These are phyloP conservation scores for Sporothrix brasiliensis DNA, from an alignment of 2,329 filamentous ascomycete species.

Conservation along the genomic window DNA sequence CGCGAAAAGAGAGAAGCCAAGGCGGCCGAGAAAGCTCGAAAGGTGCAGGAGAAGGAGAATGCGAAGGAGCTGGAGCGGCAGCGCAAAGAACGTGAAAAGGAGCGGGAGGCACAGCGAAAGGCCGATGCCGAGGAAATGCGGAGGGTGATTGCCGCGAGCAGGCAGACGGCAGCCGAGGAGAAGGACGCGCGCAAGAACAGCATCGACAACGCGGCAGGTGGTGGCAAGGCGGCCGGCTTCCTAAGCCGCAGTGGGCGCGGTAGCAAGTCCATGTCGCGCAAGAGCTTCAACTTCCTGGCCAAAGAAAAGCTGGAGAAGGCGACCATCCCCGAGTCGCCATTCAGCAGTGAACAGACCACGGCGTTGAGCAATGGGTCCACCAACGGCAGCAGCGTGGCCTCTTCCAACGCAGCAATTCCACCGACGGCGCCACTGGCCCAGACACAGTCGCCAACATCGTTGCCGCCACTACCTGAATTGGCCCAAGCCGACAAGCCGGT, in stretches of 20 bases:
- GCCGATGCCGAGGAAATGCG: slow-evolving; percentile 65
- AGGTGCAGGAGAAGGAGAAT: slow-evolving; percentile 52
- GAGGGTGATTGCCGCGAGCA: slow-evolving; percentile 67
- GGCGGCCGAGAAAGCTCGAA: slow-evolving; percentile 54
- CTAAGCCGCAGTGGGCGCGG: slow-evolving; percentile 70
- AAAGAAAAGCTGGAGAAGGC: slow-evolving; percentile 47
- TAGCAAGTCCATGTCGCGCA: slow-evolving; percentile 78
- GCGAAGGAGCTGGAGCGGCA: slow-evolving; percentile 51
- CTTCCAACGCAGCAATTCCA: neutral
- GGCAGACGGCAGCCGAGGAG: slow-evolving; percentile 61
- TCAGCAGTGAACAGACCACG: slow-evolving; percentile 28
- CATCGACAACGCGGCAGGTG: slow-evolving; percentile 33
- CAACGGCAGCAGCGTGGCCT: slow-evolving; percentile 37
- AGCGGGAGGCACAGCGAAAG: slow-evolving; percentile 46
- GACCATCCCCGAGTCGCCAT: slow-evolving; percentile 26
- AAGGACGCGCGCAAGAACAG: slow-evolving; percentile 51
- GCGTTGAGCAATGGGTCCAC: slow-evolving; percentile 35
- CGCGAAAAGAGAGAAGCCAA: slow-evolving; percentile 71
- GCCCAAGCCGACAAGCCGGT: slow-evolving; percentile 45
- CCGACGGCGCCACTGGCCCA: slow-evolving; percentile 13
- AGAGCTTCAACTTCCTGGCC: slow-evolving; percentile 69
- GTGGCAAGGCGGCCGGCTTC: slow-evolving; percentile 42
- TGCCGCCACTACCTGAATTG: slow-evolving; percentile 1
- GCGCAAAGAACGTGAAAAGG: slow-evolving; percentile 46
- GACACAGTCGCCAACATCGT: slow-evolving; percentile 6